Conservation (phyloP, 192 early-diverging fungal species). For the Entrophospora sp. region DNA sequence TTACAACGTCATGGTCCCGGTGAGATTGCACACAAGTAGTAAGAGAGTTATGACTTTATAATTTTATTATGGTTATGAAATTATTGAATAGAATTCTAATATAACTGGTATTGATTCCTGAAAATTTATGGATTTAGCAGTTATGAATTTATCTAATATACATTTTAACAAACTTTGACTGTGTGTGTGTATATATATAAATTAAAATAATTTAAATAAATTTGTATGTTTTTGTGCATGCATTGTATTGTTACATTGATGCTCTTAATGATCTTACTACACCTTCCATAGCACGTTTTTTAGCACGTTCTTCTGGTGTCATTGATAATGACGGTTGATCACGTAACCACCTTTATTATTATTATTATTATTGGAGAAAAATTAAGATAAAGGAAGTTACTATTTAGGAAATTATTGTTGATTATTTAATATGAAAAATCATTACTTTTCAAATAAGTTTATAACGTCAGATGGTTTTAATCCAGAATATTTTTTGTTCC, state of each 20-base stretch:
- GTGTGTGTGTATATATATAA: neutral
- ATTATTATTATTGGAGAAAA: neutral
- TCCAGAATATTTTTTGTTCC: slow-evolving; percentile 55
- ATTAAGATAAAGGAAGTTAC: neutral
- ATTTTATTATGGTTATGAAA: neutral
- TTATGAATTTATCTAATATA: neutral
- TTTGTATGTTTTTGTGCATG: neutral
- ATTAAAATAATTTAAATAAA: neutral
- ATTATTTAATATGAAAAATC: neutral
- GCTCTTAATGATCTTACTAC: neutral
- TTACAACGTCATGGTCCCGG: too few relatives aligned
- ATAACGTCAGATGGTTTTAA: slow-evolving; percentile 55
- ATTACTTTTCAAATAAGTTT: slow-evolving; percentile 75
- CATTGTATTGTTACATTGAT: neutral
- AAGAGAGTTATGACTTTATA: too few relatives aligned
- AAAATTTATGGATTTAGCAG: neutral
- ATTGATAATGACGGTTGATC: neutral
- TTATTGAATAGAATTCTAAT: neutral
- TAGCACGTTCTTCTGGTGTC: neutral
- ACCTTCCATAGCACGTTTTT: slow-evolving; percentile 15
- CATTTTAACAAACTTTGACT: neutral
- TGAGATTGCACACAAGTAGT: too few relatives aligned
- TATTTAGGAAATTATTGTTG: neutral
- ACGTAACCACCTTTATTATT: neutral
- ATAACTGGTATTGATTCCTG: neutral